phyloP scores from a whole-genome alignment of 306 rosid species.

The Neltuma alba region DNA sequence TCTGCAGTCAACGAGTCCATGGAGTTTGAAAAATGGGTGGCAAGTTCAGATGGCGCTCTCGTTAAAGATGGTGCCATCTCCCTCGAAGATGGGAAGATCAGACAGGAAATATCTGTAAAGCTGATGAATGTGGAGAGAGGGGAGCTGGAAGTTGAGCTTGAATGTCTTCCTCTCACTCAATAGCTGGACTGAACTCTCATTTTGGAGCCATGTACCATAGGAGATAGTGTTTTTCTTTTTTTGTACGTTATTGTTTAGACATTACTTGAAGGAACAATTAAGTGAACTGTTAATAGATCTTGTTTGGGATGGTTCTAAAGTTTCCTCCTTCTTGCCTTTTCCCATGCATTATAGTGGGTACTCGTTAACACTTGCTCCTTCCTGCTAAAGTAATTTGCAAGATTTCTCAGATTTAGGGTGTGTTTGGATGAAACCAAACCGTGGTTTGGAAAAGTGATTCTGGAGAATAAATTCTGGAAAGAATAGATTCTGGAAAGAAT shows the following conservation, averaged over 20 bases:
- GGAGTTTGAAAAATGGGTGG: slow-evolving; percentile 69
- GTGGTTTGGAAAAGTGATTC: no score
- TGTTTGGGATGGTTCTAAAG: neutral
- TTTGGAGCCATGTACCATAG: slow-evolving; percentile 25
- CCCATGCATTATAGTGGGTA: no score
- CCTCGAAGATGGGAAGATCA: slow-evolving; percentile 67
- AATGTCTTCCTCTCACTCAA: slow-evolving; percentile 92
- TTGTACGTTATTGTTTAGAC: slow-evolving; percentile 31
- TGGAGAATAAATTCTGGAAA: no score
- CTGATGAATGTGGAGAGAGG: slow-evolving; percentile 91
- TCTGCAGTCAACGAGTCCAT: slow-evolving; percentile 44
- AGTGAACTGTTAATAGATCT: neutral
- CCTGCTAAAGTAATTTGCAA: neutral
- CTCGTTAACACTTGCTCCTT: neutral
- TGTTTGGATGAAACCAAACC: no score
- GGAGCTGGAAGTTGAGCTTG: slow-evolving; percentile 75
- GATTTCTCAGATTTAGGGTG: no score
- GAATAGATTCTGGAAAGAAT: no score
- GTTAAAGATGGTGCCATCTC: slow-evolving; percentile 67
- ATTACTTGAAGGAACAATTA: neutral
- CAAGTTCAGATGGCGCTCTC: slow-evolving; percentile 61
- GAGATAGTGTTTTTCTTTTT: neutral
- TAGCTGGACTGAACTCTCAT: slow-evolving; percentile 32
- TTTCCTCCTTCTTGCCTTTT: neutral
- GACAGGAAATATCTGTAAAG: slow-evolving; percentile 72